Evolutionary conservation across 2,329 filamentous ascomycete species (phyloP), one percentile per base, ranked within the genome.

Genomic region (Xylaria sp.): DNA sequence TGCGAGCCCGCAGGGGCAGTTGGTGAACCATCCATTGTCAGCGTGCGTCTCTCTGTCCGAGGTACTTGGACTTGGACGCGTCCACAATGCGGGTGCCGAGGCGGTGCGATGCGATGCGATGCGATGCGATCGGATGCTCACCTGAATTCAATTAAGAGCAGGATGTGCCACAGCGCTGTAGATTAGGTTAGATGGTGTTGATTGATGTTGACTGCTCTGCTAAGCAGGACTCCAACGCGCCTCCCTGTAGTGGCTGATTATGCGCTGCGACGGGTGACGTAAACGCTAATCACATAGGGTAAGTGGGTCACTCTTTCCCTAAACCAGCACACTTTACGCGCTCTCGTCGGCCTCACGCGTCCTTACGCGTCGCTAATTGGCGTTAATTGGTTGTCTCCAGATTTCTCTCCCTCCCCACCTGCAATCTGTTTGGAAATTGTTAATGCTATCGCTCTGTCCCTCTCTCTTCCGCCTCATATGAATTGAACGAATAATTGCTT

Each of bases 251-350:
- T 20, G 49, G 28, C 49, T 54, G 49, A 36, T 31, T 36, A 56
- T 56, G 53, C 53, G 33, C 31, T 15, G 53, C 31, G 51, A 9
- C 51, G 6, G 26, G 53, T 56, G 53, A 56, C 33, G 53, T 56
- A 56, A 33, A 31, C 48, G 40, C 23, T 51, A 51, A n/a, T 6
- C n/a, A 20, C 42, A 33, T 20, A 62, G 20, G 60, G 36, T 40
- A 58, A 80, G 17, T 36, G 28, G 33, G 2, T 2, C 53, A 23
- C 6, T 5, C 4, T 17, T 56, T 56, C 4, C 53, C 53, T 23
- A 38, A 56, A 56, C 15, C 3, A 10, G n/a, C 31, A 56, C 31
- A 83, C 80, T 85, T 83, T 80, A 85, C 83, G 82, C 83, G 83
- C 78, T 65, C 10, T 64, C 64, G 58, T 63, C 60, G 54, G 11